Conservation (phyloP, 2,329 filamentous ascomycete species). For the Pseudogymnoascus sp. region DNA sequence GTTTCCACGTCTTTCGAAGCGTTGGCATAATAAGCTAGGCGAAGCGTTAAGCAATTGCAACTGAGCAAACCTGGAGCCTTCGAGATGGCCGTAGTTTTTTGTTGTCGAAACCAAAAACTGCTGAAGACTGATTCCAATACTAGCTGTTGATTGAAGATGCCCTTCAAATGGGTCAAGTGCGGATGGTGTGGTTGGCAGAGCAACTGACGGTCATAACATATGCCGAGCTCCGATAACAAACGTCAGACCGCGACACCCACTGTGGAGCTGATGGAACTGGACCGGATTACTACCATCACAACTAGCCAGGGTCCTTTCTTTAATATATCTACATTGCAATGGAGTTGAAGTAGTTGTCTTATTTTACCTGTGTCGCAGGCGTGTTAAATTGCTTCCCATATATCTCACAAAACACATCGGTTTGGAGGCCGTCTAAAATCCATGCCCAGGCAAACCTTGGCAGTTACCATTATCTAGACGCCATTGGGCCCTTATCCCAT, state of each 20-base stretch:
- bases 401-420: neutral
- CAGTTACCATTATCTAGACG: neutral
- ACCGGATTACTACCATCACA: neutral
- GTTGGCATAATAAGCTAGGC: conserved; percentile 6
- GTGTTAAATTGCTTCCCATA: neutral
- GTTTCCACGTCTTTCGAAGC: conserved; percentile 6
- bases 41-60: neutral
- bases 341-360: neutral
- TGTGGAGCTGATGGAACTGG: neutral
- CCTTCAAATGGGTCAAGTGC: conserved; percentile 1
- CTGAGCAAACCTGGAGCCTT: neutral
- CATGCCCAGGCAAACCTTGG: conserved; percentile 6
- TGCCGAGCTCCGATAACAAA: conserved; percentile 3
- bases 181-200: conserved; percentile 1
- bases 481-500: conserved; percentile 11
- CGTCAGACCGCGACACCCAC: conserved; percentile 1
- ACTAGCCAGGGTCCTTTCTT: neutral
- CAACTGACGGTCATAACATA: conserved; percentile 8
- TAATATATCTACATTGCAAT: neutral
- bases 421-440: neutral
- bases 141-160: conserved; percentile 3
- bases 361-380: neutral
- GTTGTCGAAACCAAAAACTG: neutral
- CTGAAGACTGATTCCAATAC: conserved; percentile 4
- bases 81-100: neutral